A percentile compares a stretch with the other conserved stretches of the same genome.
These are phyloP conservation scores for Agaricales sp. DNA, from an alignment of 1,284 basidiomycete genomes.

Conservation along the genomic window DNA sequence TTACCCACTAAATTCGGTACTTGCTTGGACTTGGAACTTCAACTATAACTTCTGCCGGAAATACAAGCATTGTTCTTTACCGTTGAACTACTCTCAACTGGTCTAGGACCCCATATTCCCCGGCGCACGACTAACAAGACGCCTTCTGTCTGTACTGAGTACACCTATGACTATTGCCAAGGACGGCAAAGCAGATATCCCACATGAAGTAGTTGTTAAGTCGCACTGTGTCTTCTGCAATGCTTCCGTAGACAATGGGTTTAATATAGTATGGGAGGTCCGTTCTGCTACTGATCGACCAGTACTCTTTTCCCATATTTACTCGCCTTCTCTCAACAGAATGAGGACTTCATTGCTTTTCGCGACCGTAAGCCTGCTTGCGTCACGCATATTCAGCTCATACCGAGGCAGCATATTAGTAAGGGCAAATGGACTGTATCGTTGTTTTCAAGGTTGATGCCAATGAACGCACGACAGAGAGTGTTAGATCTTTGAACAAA, in stretches of 20 bases:
- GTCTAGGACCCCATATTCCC: too few relatives aligned
- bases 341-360: constrained; percentile 52
- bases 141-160: too few relatives aligned
- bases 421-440: constrained; percentile 8
- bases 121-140: too few relatives aligned
- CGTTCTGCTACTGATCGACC: constrained; percentile 3
- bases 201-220: too few relatives aligned
- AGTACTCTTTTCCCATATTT: background rate
- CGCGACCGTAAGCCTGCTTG: constrained; percentile 54
- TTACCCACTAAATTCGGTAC: too few relatives aligned
- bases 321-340: constrained; percentile 22
- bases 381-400: constrained; percentile 50
- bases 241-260: constrained; percentile 41
- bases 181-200: too few relatives aligned
- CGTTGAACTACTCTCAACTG: too few relatives aligned
- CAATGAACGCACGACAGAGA: constrained; percentile 20
- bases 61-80: too few relatives aligned
- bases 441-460: background rate
- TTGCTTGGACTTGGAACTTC: too few relatives aligned
- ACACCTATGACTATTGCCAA: too few relatives aligned
- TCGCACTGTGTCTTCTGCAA: constrained; percentile 47
- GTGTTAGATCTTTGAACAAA: constrained; percentile 36
- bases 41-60: background rate
- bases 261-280: constrained; percentile 53
- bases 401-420: constrained; percentile 57